A percentile compares a stretch with the other conserved stretches of the same genome.
These are phyloP conservation scores for Pichia paraexigua DNA, from an alignment of 805 yeast species.

Conservation along the genomic window DNA sequence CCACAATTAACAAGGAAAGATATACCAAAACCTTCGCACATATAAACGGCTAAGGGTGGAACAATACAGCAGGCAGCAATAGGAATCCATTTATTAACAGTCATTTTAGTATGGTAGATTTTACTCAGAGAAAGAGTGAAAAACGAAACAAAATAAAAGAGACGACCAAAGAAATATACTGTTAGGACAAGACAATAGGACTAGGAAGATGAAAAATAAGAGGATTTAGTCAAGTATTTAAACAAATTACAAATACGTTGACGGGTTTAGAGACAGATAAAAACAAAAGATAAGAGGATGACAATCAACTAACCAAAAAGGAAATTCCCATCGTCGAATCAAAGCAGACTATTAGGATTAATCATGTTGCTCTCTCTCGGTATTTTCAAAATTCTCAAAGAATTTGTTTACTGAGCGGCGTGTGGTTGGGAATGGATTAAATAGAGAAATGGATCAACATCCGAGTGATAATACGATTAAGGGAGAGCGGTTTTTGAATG, in stretches of 20 bases:
- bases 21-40: constrained; percentile 48
- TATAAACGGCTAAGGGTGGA: constrained; percentile 70
- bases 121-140: background rate
- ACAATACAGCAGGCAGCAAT: constrained; percentile 37
- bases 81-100: constrained; percentile 5
- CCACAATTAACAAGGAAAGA: constrained; percentile 56
- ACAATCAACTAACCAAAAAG: no score
- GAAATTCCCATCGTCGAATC: background rate
- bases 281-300: background rate
- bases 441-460: no score
- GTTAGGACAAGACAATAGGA: no score
- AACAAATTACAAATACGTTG: background rate
- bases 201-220: no score
- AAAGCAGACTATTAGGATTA: background rate
- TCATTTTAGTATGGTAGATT: background rate
- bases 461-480: no score
- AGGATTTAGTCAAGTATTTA: background rate
- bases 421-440: no score
- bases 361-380: background rate
- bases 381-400: no score
- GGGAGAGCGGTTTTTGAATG: no score
- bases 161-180: no score
- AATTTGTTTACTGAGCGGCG: no score
- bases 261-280: background rate
- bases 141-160: background rate